phyloP scores from a whole-genome alignment of 78 protist species.

The Pigoraptor vietnamica region DNA sequence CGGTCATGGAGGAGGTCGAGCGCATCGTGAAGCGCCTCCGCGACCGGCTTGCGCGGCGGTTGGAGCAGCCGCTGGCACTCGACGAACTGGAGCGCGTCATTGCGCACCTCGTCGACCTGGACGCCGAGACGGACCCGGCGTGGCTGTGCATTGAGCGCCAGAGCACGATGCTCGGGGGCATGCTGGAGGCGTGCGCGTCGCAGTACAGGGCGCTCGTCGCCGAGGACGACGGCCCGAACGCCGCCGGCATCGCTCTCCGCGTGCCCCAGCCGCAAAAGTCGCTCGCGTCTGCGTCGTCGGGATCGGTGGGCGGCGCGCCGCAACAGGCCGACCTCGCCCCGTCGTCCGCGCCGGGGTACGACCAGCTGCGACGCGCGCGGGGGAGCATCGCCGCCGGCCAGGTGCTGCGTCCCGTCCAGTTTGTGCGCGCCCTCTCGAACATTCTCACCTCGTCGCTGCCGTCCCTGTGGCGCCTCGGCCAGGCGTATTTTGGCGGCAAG shows the following conservation, averaged over 20 bases:
- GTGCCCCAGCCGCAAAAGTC: neutral
- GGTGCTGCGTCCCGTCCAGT: neutral
- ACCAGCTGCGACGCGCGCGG: neutral
- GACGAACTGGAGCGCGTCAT: neutral
- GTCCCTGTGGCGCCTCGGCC: neutral
- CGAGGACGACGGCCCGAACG: neutral
- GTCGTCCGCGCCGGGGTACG: neutral
- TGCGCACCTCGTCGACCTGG: neutral
- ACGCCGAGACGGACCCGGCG: neutral
- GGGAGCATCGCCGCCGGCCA: neutral
- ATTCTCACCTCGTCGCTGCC: neutral
- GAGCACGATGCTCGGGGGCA: neutral
- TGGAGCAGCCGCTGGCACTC: neutral
- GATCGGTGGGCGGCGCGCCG: neutral
- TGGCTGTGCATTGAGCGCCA: neutral
- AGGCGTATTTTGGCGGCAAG: neutral
- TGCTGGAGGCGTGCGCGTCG: neutral
- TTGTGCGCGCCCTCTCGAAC: neutral
- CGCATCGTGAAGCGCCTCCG: neutral
- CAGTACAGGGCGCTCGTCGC: neutral
- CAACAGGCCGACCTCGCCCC: neutral
- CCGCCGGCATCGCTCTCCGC: neutral
- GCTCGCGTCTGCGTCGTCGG: neutral
- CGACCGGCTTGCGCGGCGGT: neutral
- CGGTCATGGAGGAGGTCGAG: neutral